phyloP scores from a whole-genome alignment of 73 alveolate species.

The Paramecium caudatum region DNA sequence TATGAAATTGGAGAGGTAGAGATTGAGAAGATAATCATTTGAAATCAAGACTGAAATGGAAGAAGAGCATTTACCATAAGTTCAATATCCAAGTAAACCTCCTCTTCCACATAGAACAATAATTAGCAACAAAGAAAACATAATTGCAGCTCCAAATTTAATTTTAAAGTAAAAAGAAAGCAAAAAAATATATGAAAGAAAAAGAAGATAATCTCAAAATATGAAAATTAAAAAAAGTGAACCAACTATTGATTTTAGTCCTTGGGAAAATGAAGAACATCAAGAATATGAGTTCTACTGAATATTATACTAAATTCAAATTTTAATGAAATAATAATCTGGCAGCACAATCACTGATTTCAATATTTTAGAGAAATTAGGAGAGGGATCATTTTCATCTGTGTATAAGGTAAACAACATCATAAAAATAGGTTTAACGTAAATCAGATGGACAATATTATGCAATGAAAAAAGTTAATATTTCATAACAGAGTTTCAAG shows the following conservation, averaged over 20 bases:
- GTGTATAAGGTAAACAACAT: conserved; percentile 71
- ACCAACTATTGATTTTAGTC: conserved; percentile 32
- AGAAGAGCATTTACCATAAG: conserved; percentile 14
- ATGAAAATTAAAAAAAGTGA: neutral
- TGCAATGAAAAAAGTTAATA: conserved; percentile 76
- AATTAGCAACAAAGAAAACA: neutral
- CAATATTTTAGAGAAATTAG: conserved; percentile 64
- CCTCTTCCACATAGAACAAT: neutral
- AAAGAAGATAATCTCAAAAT: neutral
- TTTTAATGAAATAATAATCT: conserved; percentile 35
- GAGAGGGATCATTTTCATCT: conserved; percentile 73
- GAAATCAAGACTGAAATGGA: conserved; percentile 31
- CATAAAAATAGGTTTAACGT: conserved; percentile 68
- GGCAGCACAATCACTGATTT: conserved; percentile 49
- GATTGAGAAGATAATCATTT: neutral
- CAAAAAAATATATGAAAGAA: neutral
- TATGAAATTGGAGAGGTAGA: conserved; percentile 4
- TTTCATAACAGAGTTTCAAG: conserved; percentile 50
- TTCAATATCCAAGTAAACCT: neutral
- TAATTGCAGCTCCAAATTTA: neutral
- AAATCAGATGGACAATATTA: conserved; percentile 72
- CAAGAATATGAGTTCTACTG: neutral
- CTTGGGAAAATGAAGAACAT: conserved; percentile 32
- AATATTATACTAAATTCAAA: too few species aligned
- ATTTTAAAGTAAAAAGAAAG: neutral